Percentiles rank a stretch among this genome's conserved stretches.
phyloP scores from a whole-genome alignment of 2,329 filamentous ascomycete genomes.

The Pseudogymnoascus sp. region DNA sequence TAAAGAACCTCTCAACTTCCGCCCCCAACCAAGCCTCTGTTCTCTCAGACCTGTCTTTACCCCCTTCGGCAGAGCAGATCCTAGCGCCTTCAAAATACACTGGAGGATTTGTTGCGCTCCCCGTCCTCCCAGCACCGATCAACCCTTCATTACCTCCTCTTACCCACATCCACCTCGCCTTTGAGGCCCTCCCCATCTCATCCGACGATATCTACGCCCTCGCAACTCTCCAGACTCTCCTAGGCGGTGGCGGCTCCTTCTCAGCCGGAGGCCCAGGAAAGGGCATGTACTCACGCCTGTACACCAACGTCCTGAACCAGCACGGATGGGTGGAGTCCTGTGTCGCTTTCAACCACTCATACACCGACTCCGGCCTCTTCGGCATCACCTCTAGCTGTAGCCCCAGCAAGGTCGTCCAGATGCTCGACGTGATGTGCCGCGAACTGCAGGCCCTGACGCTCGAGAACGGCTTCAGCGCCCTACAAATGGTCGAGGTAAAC shows the following conservation, averaged over 20 bases:
- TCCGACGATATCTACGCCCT: constrained; percentile 93
- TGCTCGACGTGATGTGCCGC: constrained; percentile 93
- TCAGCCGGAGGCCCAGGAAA: constrained; percentile 94
- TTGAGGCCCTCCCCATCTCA: constrained; percentile 85
- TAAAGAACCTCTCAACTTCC: constrained; percentile 80
- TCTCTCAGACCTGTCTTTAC: constrained; percentile 35
- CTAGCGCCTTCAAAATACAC: constrained; percentile 71
- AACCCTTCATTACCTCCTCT: constrained; percentile 73
- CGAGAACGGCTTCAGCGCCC: constrained; percentile 62
- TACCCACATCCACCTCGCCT: constrained; percentile 90
- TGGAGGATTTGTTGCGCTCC: constrained; percentile 83
- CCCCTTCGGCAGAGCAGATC: constrained; percentile 47
- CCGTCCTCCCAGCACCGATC: constrained; percentile 65
- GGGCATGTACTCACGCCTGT: constrained; percentile 97
- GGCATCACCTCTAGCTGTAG: constrained; percentile 84
- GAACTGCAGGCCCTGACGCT: constrained; percentile 73
- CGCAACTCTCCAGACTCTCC: constrained; percentile 87
- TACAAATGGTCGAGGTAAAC: constrained; percentile 71
- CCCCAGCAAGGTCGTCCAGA: constrained; percentile 66
- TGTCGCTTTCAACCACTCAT: constrained; percentile 93
- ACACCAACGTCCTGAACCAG: constrained; percentile 96
- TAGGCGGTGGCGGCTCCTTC: constrained; percentile 93
- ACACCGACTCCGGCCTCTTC: constrained; percentile 91
- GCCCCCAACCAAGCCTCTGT: constrained; percentile 54
- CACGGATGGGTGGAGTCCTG: constrained; percentile 96